Base-by-base conservation (phyloP, 139 green algal species). In the Nannochloris sp. region DNA sequence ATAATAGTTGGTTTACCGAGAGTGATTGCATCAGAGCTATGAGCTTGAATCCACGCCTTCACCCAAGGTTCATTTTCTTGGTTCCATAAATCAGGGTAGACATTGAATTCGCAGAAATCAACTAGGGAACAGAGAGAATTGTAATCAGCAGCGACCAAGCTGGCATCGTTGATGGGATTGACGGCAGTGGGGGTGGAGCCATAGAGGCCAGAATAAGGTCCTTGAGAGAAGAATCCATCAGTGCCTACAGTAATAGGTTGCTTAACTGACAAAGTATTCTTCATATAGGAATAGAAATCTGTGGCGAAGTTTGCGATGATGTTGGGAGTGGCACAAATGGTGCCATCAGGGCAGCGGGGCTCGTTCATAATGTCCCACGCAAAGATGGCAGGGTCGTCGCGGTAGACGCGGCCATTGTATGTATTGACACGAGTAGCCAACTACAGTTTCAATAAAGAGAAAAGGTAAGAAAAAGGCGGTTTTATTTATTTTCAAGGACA, bases 311-410 rank as follows among this genome's bases (percentile, higher is more conserved):
- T 29, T 60, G 71, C 65, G 33, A 77, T 14, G 29, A 23, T 6
- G 13, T 35, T 32, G 8, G 7, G 3, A 38, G 29, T 60, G 37
- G 24, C 24, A 4, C 3, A 0, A 25, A 48, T 31, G 35, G 24
- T 37, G 3, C 19, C 33, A 23, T 46, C 33, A 24, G 67, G 44
- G 66, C 69, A 82, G 23, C 77, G 61, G 1, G 74, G 77, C 69
- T 81, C 69, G 23, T 81, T 78, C 67, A 79, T 76, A 0, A 81
- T 56, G 29, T 81, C 61, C 73, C 65, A 84, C 5, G 51, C 73
- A 37, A 81, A 65, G 61, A 85, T 77, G 29, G 72, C 77, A 25
- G 77, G 74, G 25, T 84, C 77, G 10, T 79, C 38, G 3, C 27
- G 31, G 61, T 83, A 84, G 25, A 33, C 58, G 42, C 65, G 61